A percentile compares a stretch with the other conserved stretches of the same genome.
Conservation (phyloP, 345 rosid genomes). For the Abelmoschus esculentus region DNA sequence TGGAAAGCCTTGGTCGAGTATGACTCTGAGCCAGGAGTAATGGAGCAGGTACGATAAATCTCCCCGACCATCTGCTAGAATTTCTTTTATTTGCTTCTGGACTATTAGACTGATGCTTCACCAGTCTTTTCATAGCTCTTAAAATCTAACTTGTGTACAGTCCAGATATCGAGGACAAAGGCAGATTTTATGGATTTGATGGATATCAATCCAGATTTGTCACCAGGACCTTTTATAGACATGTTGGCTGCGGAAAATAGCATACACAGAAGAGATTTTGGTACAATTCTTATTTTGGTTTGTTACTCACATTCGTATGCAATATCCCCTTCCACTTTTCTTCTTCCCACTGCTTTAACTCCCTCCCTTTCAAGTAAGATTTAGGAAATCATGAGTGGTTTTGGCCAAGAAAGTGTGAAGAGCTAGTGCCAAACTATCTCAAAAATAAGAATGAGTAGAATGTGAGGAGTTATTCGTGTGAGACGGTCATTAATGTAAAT, state of each 20-base stretch:
- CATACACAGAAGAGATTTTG: conserved; percentile 76
- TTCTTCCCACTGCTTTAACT: neutral
- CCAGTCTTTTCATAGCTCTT: conserved; percentile 30
- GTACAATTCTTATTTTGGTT: conserved; percentile 33
- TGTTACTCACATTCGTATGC: neutral
- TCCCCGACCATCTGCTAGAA: neutral
- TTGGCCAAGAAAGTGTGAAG: too few relatives aligned
- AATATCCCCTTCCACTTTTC: neutral
- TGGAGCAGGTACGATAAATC: conserved; percentile 49
- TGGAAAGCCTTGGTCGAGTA: conserved; percentile 85
- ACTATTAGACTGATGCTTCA: conserved; percentile 14
- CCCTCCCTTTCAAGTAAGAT: neutral
- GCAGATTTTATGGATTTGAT: conserved; percentile 75
- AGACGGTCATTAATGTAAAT: neutral
- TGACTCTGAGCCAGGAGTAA: conserved; percentile 33
- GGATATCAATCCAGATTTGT: conserved; percentile 39
- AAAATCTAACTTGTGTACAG: conserved; percentile 80
- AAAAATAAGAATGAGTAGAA: neutral
- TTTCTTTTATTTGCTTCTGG: neutral
- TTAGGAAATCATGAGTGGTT: neutral
- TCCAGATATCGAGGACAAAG: conserved; percentile 87
- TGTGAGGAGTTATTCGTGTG: neutral
- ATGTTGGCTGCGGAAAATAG: conserved; percentile 61
- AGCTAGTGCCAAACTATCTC: neutral
- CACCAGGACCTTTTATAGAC: conserved; percentile 66